Base-by-base conservation (phyloP, 2,329 filamentous ascomycete species). In the Trichoderma polysporum region DNA sequence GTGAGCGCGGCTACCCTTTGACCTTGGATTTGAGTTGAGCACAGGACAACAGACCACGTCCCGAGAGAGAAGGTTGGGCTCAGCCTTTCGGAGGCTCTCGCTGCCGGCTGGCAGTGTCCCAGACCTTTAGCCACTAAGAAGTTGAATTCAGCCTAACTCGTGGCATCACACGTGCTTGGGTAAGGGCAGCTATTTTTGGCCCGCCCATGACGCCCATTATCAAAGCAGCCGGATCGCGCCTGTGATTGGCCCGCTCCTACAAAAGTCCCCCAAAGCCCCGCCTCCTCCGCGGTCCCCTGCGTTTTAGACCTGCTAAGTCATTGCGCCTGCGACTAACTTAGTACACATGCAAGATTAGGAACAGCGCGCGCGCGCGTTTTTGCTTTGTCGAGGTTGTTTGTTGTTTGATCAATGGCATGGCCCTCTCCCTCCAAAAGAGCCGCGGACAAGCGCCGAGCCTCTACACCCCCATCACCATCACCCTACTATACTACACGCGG, bases 71-170 rank as follows among this genome's bases (percentile, higher is more conserved):
- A 29, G 41, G 29, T 50, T 66, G 31, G 63, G 54, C 63, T 66
- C 65, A 62, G 57, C 65, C 57, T 50, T 67, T 50, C 58, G 65
- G 65, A 62, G 19, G 22, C 52, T 57, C 50, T 56, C 37, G 50
- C 22, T 62, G 57, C 65, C 65, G 65, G 65, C 52, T 57, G 65
- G 65, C 65, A 25, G 65, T 67, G 65, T 62, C 31, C 60, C 35
- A 61, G 58, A 35, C 41, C 22, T 50, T 27, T 50, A 22, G 59
- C 60, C 60, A 63, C 60, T 53, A 63, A n/a, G 31, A 58, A 37
- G 53, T 52, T 39, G 56, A 52, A 66, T 66, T 66, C 63, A 66
- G 63, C 63, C 63, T 59, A 66, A 59, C 56, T 52, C 56, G 53
- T 58, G 63, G 60, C 60, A 39, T 22, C 50, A 63, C 58, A 54